A percentile compares a stretch with the other conserved stretches of the same genome.
Conservation (phyloP, 768 basidiomycete species). For the Clavaria fumosa region DNA sequence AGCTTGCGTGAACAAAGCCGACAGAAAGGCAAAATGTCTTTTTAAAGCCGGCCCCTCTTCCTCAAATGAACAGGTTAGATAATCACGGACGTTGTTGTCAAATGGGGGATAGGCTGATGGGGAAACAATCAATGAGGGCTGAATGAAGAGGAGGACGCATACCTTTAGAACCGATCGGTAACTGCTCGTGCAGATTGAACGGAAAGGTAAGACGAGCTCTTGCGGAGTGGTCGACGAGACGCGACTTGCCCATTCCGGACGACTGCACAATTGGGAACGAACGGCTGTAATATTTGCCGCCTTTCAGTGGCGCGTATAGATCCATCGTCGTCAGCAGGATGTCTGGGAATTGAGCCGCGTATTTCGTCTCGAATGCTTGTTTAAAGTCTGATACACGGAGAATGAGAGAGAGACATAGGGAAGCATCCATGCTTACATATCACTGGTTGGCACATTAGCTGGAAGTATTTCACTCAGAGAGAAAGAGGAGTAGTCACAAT, state of each 20-base stretch:
- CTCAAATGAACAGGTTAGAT: background rate
- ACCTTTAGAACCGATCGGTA: background rate
- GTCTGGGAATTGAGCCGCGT: conserved; percentile 2
- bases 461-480: background rate
- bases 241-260: conserved; percentile 4
- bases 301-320: background rate
- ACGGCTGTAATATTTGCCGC: conserved; percentile 1
- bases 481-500: background rate
- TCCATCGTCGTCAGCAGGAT: conserved; percentile 5
- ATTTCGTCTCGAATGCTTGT: conserved; percentile 2
- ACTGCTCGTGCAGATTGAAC: conserved; percentile 3
- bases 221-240: conserved; percentile 5
- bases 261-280: conserved; percentile 4
- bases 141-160: background rate
- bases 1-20: background rate
- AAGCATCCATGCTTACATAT: background rate
- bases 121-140: background rate
- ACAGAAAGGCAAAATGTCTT: conserved; percentile 1
- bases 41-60: conserved; percentile 1
- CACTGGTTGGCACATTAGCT: background rate
- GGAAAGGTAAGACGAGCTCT: conserved; percentile 4
- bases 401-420: conserved; percentile 1
- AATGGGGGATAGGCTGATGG: conserved; percentile 3
- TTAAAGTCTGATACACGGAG: background rate
- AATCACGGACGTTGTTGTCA: conserved; percentile 3